phyloP scores from a whole-genome alignment of 495 filamentous ascomycete genomes.

The Penicillium flavigenum region DNA sequence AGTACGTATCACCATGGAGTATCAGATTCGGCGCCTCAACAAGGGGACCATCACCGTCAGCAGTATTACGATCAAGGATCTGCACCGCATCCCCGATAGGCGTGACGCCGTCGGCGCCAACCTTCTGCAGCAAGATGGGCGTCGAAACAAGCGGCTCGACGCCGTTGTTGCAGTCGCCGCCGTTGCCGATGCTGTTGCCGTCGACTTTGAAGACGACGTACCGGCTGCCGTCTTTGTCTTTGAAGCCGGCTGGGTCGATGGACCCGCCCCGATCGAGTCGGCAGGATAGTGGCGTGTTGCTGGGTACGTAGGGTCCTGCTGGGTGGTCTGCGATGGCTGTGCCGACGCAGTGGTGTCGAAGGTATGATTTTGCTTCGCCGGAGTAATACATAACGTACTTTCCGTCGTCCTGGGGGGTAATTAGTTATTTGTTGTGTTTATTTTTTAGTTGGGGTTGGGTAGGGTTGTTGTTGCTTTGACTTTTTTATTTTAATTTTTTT shows the following conservation, averaged over 20 bases:
- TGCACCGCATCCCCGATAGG: conserved; percentile 49
- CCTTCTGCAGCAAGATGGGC: conserved; percentile 60
- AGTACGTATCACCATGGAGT: conserved; percentile 46
- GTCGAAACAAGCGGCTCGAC: conserved; percentile 49
- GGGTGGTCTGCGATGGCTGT: conserved; percentile 44
- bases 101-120: conserved; percentile 51
- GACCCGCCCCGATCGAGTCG: conserved; percentile 52
- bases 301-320: conserved; percentile 52
- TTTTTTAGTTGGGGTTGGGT: no score
- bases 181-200: conserved; percentile 58
- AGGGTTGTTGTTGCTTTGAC: neutral
- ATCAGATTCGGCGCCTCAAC: conserved; percentile 62
- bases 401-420: conserved; percentile 37
- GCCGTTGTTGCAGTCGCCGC: conserved; percentile 57
- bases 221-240: conserved; percentile 50
- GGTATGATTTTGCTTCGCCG: conserved; percentile 39
- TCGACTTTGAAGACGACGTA: conserved; percentile 65
- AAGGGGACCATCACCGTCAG: conserved; percentile 54
- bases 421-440: neutral
- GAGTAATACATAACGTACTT: conserved; percentile 62
- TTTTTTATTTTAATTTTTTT: neutral
- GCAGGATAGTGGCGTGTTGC: conserved; percentile 50
- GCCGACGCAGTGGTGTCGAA: conserved; percentile 55
- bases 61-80: conserved; percentile 52
- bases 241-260: conserved; percentile 58